Percentiles rank a stretch among this genome's conserved stretches.
phyloP scores from a whole-genome alignment of 495 filamentous ascomycete species.

The Apiosordaria backusii region DNA sequence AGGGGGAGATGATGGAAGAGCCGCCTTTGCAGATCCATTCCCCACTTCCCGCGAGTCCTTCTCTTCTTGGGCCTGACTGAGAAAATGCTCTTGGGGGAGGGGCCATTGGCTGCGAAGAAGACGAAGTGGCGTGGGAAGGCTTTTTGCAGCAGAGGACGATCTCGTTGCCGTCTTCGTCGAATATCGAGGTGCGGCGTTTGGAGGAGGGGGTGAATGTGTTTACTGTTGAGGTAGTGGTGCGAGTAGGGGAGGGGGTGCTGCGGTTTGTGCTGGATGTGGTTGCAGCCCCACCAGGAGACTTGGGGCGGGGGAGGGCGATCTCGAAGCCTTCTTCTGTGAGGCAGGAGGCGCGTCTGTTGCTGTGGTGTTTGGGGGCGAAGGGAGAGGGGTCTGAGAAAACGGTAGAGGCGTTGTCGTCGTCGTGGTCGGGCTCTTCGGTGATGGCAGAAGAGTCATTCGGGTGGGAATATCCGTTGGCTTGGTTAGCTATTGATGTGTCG shows the following conservation, averaged over 20 bases:
- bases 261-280: conserved; percentile 6
- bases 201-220: neutral
- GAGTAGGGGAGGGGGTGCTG: neutral
- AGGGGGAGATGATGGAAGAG: conserved; percentile 74
- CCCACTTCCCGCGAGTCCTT: conserved; percentile 11
- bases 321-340: conserved; percentile 39
- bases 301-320: conserved; percentile 36
- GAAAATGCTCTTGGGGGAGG: neutral
- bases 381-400: neutral
- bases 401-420: neutral
- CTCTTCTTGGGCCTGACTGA: no score
- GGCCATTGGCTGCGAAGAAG: neutral
- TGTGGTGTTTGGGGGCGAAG: neutral
- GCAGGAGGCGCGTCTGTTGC: conserved; percentile 28
- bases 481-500: neutral
- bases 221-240: neutral
- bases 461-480: neutral
- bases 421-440: neutral
- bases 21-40: conserved; percentile 67
- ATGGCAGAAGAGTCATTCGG: neutral
- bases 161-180: conserved; percentile 48
- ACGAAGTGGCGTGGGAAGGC: neutral
- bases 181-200: conserved; percentile 30
- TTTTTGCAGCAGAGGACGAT: conserved; percentile 35
- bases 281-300: conserved; percentile 21